Evolutionary conservation across 2,329 filamentous ascomycete species (phyloP), one percentile per base, ranked within the genome.

Genomic region (Pyricularia grisea): DNA sequence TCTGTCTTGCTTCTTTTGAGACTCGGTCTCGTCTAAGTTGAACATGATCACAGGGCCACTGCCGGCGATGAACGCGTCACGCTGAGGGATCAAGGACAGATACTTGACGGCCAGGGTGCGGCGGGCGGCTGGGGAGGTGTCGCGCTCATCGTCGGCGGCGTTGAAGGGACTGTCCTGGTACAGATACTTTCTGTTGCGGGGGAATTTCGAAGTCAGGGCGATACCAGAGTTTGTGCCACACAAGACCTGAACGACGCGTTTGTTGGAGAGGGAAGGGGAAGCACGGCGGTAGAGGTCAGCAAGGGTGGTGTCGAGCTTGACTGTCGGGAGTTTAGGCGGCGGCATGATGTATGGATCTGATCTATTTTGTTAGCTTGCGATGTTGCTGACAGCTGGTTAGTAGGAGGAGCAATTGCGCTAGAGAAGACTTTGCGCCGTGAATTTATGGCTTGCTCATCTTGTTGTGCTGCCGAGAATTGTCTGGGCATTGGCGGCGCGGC

Each of bases 151-250:
- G 1, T 71, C 70, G 20, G 25, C 67, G 17, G 72, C 74, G 70
- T 74, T 77, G 69, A 78, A 77, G 31, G 72, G 72, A 6, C 72
- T 73, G 70, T 80, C 78, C 58, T 80, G 76, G 68, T 80, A 80
- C 17, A 79, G 73, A 63, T 75, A 80, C 68, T 79, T 80, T 17
- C 73, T 73, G 68, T 79, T 80, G 10, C 76, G 73, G 1, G 77
- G 75, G 17, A 79, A 73, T 68, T 74, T 70, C 4, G 73, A 68
- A 20, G 71, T 76, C 20, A 78, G 72, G 28, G 71, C 69, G 9
- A 75, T 61, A 14, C 69, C 72, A 12, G 72, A 74, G 69, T 75
- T 77, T 70, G 75, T 72, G 36, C 73, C 73, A 69, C 75, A 73
- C 23, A 77, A 72, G 31, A 78, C 73, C 55, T 77, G 73, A n/a